A percentile compares a stretch with the other conserved stretches of the same genome.
Conservation (phyloP, 257 asterid species). For the Ophiorrhiza pumila region DNA sequence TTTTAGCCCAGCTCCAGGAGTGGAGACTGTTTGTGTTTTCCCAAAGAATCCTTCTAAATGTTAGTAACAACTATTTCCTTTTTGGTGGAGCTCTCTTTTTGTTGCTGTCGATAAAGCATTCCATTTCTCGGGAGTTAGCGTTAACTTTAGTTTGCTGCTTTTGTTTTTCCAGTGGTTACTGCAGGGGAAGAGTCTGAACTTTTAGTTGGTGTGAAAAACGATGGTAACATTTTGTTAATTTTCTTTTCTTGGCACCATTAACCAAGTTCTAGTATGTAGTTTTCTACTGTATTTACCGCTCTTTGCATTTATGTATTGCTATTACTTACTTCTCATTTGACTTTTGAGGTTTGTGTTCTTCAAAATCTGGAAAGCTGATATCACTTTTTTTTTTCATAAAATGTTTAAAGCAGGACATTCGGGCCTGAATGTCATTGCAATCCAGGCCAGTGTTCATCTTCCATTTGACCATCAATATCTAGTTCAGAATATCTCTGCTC, state of each 20-base stretch:
- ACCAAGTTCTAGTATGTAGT: neutral
- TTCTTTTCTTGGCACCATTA: neutral
- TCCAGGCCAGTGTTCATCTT: slow-evolving; percentile 88
- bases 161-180: slow-evolving; percentile 49
- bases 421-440: slow-evolving; percentile 58
- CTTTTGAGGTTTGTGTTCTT: neutral
- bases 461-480: slow-evolving; percentile 70
- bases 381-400: slow-evolving; percentile 13
- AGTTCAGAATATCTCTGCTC: slow-evolving; percentile 84
- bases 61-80: slow-evolving; percentile 19
- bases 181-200: slow-evolving; percentile 95
- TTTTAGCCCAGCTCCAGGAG: slow-evolving; percentile 72
- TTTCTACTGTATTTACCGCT: neutral
- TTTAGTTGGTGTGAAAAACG: slow-evolving; percentile 83
- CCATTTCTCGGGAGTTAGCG: neutral
- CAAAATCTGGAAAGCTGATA: slow-evolving; percentile 12
- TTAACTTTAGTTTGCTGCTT: slow-evolving; percentile 3
- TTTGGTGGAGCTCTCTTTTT: neutral
- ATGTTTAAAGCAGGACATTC: slow-evolving; percentile 59
- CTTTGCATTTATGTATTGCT: neutral
- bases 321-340: neutral
- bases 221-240: slow-evolving; percentile 58
- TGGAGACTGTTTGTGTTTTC: slow-evolving; percentile 85
- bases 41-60: slow-evolving; percentile 89
- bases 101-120: neutral